Percentiles rank a stretch among this genome's conserved stretches.
Conservation (phyloP, 257 asterid species). For the Petunia secreta region DNA sequence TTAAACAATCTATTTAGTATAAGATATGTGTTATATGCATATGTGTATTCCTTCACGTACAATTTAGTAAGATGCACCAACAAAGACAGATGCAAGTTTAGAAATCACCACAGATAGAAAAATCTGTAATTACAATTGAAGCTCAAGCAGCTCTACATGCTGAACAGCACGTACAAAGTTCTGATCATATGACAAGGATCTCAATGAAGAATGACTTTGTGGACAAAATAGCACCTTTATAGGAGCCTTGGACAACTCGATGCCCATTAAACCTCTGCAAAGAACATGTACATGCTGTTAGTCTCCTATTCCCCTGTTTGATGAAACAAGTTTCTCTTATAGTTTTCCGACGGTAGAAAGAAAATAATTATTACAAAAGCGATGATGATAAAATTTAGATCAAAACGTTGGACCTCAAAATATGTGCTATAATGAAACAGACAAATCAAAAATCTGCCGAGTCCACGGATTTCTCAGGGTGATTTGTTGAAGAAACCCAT, state of each 20-base stretch:
- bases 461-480: background rate
- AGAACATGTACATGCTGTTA: background rate
- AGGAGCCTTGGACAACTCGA: background rate
- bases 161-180: background rate
- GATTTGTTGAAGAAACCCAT: background rate
- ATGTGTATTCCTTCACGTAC: background rate
- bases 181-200: too few species aligned
- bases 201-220: background rate
- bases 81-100: background rate
- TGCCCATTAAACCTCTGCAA: background rate
- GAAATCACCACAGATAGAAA: background rate
- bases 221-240: background rate
- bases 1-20: too few species aligned
- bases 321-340: background rate
- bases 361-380: background rate
- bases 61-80: constrained; percentile 9
- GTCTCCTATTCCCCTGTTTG: background rate
- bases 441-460: background rate
- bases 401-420: background rate
- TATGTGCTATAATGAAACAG: background rate
- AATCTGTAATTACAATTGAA: background rate
- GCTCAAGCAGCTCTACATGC: background rate
- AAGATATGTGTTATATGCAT: too few species aligned
- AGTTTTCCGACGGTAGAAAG: background rate
- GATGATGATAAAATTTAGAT: background rate